These are phyloP conservation scores for Hemileccinum rubropunctum DNA, from an alignment of 768 basidiomycete genomes.

Conservation along the genomic window DNA sequence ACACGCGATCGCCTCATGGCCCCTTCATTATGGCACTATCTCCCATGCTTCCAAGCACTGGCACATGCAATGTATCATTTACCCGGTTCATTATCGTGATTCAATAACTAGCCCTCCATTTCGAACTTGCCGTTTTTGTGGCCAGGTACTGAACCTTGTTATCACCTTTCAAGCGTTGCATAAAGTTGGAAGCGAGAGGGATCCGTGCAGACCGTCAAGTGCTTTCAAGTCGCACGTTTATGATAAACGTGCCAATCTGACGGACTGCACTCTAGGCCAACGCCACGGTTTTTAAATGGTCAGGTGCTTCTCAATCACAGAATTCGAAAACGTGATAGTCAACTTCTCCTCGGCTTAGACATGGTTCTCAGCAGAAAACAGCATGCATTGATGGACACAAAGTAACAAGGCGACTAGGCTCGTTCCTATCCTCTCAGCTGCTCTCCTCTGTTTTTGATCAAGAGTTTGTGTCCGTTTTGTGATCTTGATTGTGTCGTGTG, in stretches of 20 bases:
- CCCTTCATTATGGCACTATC: constrained; percentile 8
- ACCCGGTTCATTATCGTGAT: background rate
- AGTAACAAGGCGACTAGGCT: background rate
- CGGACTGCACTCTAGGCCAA: background rate
- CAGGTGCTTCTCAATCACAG: constrained; percentile 8
- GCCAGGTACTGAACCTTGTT: constrained; percentile 10
- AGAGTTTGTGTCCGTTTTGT: background rate
- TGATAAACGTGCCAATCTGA: background rate
- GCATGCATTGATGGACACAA: no score
- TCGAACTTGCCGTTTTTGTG: constrained; percentile 2
- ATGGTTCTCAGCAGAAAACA: background rate
- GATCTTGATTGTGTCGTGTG: background rate
- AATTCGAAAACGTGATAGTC: background rate
- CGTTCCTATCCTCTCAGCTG: background rate
- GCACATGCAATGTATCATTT: constrained; percentile 2
- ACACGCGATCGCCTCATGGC: constrained; percentile 32
- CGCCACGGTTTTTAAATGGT: background rate
- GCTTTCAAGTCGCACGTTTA: background rate
- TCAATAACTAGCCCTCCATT: constrained; percentile 17
- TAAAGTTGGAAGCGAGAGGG: background rate
- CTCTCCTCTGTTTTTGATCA: background rate
- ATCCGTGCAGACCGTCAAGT: background rate
- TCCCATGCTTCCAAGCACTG: constrained; percentile 8
- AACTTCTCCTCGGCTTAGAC: constrained; percentile 11
- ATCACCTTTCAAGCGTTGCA: background rate